Percentiles rank a stretch among this genome's conserved stretches.
Conservation (phyloP, 1,139 yeast species). For the Geotrichum candidum region DNA sequence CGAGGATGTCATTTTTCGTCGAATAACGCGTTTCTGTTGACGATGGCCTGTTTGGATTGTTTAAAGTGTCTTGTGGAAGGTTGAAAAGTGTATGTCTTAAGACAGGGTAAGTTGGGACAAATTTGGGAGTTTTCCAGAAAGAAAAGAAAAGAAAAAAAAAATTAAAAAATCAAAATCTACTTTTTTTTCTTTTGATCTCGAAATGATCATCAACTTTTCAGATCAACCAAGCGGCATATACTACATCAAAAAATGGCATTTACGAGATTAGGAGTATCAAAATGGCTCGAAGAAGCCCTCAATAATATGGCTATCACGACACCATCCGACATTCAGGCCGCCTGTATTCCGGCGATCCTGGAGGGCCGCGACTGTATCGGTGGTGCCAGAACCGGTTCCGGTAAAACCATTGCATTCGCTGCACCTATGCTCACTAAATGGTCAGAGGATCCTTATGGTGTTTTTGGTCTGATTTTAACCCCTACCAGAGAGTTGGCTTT, state of each 20-base stretch:
- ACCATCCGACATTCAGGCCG: slow-evolving; percentile 83
- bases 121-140: neutral
- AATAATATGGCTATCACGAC: slow-evolving; percentile 70
- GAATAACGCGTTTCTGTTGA: neutral
- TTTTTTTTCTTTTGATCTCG: neutral
- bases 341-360: slow-evolving; percentile 82
- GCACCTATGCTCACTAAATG: slow-evolving; percentile 92
- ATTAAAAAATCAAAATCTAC: neutral
- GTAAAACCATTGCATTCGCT: slow-evolving; percentile 96
- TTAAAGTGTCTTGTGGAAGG: neutral
- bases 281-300: slow-evolving; percentile 81
- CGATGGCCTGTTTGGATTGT: neutral
- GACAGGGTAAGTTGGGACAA: slow-evolving; percentile 12
- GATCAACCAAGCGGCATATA: neutral
- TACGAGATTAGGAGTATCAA: slow-evolving; percentile 65
- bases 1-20: slow-evolving; percentile 13
- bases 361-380: slow-evolving; percentile 90
- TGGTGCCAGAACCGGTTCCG: slow-evolving; percentile 97
- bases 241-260: slow-evolving; percentile 37
- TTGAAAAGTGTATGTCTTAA: neutral
- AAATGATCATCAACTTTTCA: neutral
- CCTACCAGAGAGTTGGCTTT: slow-evolving; percentile 94
- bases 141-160: slow-evolving; percentile 1
- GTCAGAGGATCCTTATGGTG: slow-evolving; percentile 93
- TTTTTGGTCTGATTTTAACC: slow-evolving; percentile 80